Conservation (phyloP, 2,329 filamentous ascomycete species). For the Nothophoma quercina region DNA sequence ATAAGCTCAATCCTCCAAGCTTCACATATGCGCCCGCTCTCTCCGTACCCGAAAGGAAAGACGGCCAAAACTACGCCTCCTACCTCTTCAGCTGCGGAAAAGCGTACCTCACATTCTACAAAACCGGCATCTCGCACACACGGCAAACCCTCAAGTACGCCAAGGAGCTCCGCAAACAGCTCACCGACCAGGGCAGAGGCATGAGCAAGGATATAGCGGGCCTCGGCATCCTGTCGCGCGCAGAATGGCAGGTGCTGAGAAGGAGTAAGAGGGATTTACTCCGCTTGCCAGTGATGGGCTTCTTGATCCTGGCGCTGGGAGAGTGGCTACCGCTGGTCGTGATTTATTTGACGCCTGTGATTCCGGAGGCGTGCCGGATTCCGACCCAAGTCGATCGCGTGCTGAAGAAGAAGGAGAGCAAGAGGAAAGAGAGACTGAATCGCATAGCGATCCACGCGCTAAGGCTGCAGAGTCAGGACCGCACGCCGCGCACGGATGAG, state of each 20-base stretch:
- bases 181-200: conserved; percentile 6
- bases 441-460: conserved; percentile 27
- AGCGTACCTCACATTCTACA: conserved; percentile 86
- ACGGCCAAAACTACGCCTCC: conserved; percentile 55
- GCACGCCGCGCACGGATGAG: not conserved
- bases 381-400: conserved; percentile 75
- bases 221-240: conserved; percentile 61
- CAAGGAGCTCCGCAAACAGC: conserved; percentile 53
- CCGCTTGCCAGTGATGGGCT: conserved; percentile 79
- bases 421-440: conserved; percentile 28
- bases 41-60: conserved; percentile 64
- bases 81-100: conserved; percentile 72
- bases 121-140: conserved; percentile 78
- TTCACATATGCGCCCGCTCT: conserved; percentile 77
- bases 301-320: conserved; percentile 79
- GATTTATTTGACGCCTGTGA: conserved; percentile 71
- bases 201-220: conserved; percentile 1
- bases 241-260: conserved; percentile 73
- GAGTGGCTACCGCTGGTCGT: conserved; percentile 87
- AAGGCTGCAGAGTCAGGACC: conserved; percentile 20
- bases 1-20: conserved; percentile 71
- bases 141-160: conserved; percentile 67
- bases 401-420: conserved; percentile 59
- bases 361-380: conserved; percentile 84
- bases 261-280: conserved; percentile 75